A percentile compares a stretch with the other conserved stretches of the same genome.
phyloP scores from a whole-genome alignment of 306 rosid species.

The Trichosanthes cucumerina region DNA sequence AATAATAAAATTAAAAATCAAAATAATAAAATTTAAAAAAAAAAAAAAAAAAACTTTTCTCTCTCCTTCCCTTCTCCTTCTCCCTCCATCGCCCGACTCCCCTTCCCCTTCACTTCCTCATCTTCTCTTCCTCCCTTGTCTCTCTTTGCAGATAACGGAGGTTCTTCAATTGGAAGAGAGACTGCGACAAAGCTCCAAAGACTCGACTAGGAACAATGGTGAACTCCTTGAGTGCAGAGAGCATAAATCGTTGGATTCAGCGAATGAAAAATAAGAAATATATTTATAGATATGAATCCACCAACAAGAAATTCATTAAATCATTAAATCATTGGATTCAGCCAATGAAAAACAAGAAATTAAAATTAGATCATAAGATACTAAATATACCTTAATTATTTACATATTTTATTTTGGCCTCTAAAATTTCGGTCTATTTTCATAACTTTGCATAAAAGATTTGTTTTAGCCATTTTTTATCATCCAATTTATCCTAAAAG shows the following conservation, averaged over 20 bases:
- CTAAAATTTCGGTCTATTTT: background rate
- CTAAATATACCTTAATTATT: background rate
- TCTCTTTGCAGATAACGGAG: slow-evolving; percentile 76
- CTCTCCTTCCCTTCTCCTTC: too few species aligned
- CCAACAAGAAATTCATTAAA: too few species aligned
- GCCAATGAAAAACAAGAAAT: too few species aligned
- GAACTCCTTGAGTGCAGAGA: slow-evolving; percentile 68
- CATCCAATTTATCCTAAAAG: background rate
- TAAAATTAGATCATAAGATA: background rate
- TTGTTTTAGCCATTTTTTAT: background rate
- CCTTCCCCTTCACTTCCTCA: too few species aligned
- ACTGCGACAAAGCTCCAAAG: slow-evolving; percentile 49
- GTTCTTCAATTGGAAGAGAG: slow-evolving; percentile 41
- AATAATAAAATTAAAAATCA: too few species aligned
- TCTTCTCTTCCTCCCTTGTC: too few species aligned
- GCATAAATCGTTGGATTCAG: too few species aligned
- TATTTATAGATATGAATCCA: background rate
- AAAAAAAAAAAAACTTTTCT: too few species aligned
- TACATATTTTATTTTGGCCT: background rate
- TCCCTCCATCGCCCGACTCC: too few species aligned
- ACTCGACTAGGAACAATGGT: slow-evolving; percentile 78
- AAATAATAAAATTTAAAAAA: too few species aligned
- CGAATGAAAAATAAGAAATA: too few species aligned
- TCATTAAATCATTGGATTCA: too few species aligned
- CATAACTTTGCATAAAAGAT: background rate